Evolutionary conservation across 108 stramenopile genomes (phyloP).

Genomic region (Cylindrotheca fusiformis): DNA sequence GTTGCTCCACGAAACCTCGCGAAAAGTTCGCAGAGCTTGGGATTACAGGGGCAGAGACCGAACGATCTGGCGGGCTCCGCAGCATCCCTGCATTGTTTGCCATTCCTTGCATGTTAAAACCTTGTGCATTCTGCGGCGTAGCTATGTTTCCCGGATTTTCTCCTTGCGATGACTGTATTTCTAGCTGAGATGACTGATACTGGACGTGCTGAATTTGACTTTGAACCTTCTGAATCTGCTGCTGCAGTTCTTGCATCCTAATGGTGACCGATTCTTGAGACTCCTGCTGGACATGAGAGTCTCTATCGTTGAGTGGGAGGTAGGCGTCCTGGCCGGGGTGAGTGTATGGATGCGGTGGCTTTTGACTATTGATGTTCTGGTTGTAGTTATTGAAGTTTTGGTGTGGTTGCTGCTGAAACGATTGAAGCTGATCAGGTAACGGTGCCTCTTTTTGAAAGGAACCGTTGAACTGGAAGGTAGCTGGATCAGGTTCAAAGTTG

Average conservation of each 20-base stretch:
- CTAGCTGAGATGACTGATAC: neutral
- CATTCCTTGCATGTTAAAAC: constrained; percentile 3
- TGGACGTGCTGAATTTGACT: constrained; percentile 23
- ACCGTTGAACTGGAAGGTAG: neutral
- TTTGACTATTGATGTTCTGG: neutral
- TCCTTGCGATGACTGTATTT: neutral
- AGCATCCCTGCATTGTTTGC: constrained; percentile 5
- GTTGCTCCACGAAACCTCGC: neutral
- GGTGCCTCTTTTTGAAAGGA: neutral
- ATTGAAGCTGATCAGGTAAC: neutral
- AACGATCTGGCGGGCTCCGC: constrained; percentile 15
- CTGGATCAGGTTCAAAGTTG: neutral
- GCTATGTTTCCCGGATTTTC: neutral
- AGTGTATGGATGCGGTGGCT: neutral
- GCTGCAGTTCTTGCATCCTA: constrained; percentile 19
- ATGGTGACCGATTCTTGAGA: neutral
- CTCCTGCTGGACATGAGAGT: neutral
- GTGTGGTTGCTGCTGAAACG: neutral
- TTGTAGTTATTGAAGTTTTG: neutral
- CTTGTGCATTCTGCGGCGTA: constrained; percentile 3
- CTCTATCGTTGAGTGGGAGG: neutral
- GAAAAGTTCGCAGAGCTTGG: neutral
- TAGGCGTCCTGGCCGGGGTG: neutral
- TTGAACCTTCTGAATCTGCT: constrained; percentile 17
- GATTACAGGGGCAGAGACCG: constrained; percentile 19